Evolutionary conservation across 2,329 filamentous ascomycete genomes (phyloP).

Genomic region (Pseudocercospora fuligena): DNA sequence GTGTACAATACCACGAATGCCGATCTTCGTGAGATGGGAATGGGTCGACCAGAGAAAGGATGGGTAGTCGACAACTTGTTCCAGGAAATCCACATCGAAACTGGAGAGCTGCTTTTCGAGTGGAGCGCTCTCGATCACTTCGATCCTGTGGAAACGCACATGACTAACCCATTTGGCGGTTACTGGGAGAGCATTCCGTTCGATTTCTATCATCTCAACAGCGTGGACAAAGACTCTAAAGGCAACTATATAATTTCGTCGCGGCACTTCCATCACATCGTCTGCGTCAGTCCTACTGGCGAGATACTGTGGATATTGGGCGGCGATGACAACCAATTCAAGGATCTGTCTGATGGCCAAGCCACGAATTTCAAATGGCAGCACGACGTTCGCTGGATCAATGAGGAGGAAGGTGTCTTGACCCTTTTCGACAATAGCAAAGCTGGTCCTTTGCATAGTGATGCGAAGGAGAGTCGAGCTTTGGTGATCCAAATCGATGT

Average conservation of each 20-base stretch:
- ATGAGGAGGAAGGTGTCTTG: constrained; percentile 39
- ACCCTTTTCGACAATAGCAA: constrained; percentile 57
- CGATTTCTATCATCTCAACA: constrained; percentile 60
- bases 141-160: constrained; percentile 36
- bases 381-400: constrained; percentile 57
- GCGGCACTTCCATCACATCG: constrained; percentile 49
- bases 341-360: constrained; percentile 47
- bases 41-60: constrained; percentile 37
- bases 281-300: constrained; percentile 51
- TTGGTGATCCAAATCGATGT: constrained; percentile 47
- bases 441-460: constrained; percentile 50
- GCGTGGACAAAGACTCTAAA: constrained; percentile 53
- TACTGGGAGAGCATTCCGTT: constrained; percentile 41
- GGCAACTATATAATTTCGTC: constrained; percentile 57
- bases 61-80: constrained; percentile 52
- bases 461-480: constrained; percentile 44
- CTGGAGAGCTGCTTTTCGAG: constrained; percentile 46
- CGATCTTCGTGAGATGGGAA: constrained; percentile 34
- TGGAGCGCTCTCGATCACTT: constrained; percentile 48
- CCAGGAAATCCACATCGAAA: constrained; percentile 51
- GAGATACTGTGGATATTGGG: constrained; percentile 58
- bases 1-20: constrained; percentile 46
- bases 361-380: constrained; percentile 58
- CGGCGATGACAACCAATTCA: constrained; percentile 52
- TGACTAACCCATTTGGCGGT: constrained; percentile 47